Percentiles rank a stretch among this genome's conserved stretches.
Conservation (phyloP, 129 eudicot species). For the Escallonia rubra region DNA sequence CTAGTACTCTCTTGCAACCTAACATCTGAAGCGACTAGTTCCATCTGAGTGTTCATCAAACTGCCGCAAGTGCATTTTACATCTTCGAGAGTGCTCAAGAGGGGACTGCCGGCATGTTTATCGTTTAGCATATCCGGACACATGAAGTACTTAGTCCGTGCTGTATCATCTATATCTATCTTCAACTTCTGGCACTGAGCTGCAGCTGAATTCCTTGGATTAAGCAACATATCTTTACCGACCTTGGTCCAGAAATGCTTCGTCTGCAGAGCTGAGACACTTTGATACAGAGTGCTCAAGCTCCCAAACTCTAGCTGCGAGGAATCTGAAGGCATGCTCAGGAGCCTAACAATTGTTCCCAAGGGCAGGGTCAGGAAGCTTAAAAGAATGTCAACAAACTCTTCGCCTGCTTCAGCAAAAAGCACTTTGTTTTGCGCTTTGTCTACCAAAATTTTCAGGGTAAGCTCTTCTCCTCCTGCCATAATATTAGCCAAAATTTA, state of each 20-base stretch:
- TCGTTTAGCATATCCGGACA: no score
- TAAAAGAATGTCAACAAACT: slow-evolving; percentile 30
- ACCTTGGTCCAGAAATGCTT: slow-evolving; percentile 13
- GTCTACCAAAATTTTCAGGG: slow-evolving; percentile 15
- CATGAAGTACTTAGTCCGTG: no score
- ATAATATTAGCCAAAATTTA: no score
- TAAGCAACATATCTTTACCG: slow-evolving; percentile 21
- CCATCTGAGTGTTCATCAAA: neutral
- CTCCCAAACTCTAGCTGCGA: slow-evolving; percentile 14
- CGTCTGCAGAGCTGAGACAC: slow-evolving; percentile 8
- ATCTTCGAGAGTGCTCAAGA: neutral
- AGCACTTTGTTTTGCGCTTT: slow-evolving; percentile 12
- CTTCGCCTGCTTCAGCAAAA: slow-evolving; percentile 23
- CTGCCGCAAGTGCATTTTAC: slow-evolving; percentile 13
- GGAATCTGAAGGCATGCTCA: slow-evolving; percentile 9
- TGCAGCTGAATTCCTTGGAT: slow-evolving; percentile 9
- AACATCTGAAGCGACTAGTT: neutral
- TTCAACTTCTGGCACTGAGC: no score
- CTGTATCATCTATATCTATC: no score
- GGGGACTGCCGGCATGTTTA: no score
- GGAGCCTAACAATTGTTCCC: slow-evolving; percentile 29
- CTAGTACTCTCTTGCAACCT: no score
- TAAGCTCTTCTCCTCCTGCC: slow-evolving; percentile 3
- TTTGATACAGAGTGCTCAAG: slow-evolving; percentile 20
- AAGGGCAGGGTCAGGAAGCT: slow-evolving; percentile 42